Conservation (phyloP, 2,329 filamentous ascomycete species). For the Penicillium palitans region DNA sequence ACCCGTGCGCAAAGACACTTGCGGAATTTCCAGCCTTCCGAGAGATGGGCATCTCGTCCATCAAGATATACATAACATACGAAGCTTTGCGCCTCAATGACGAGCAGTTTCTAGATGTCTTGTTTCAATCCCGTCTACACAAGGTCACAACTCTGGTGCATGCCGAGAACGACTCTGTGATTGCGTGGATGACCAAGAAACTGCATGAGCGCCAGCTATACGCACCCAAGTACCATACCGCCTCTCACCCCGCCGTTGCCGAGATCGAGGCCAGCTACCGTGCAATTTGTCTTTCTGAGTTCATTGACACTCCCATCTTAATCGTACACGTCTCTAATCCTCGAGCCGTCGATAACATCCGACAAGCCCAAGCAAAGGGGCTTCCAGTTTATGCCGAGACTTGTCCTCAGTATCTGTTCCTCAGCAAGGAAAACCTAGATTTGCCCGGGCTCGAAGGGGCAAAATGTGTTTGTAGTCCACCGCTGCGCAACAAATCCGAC, state of each 20-base stretch:
- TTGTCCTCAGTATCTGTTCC: constrained; percentile 56
- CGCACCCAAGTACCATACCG: not conserved
- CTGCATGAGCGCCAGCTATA: not conserved
- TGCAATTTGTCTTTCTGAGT: not conserved
- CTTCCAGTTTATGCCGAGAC: constrained; percentile 59
- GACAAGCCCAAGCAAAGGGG: constrained; percentile 51
- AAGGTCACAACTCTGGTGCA: not conserved
- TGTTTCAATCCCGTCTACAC: constrained; percentile 23
- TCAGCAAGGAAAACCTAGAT: not conserved
- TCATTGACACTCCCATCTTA: not conserved
- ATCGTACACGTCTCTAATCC: constrained; percentile 9
- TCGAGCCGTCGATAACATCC: constrained; percentile 50
- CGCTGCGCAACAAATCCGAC: not conserved
- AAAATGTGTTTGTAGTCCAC: not conserved
- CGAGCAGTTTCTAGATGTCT: constrained; percentile 45
- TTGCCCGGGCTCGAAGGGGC: not conserved
- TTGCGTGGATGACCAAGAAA: not conserved
- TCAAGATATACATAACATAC: constrained; percentile 54
- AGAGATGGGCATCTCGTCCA: not conserved
- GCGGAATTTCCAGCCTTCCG: constrained; percentile 42
- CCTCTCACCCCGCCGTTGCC: not conserved
- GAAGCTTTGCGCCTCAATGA: constrained; percentile 45
- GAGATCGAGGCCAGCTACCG: not conserved
- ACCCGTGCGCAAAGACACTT: constrained; percentile 26
- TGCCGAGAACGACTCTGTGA: not conserved